These are phyloP conservation scores for Pseudocercospora pini-densiflorae DNA, from an alignment of 2,329 filamentous ascomycete genomes.

Conservation along the genomic window DNA sequence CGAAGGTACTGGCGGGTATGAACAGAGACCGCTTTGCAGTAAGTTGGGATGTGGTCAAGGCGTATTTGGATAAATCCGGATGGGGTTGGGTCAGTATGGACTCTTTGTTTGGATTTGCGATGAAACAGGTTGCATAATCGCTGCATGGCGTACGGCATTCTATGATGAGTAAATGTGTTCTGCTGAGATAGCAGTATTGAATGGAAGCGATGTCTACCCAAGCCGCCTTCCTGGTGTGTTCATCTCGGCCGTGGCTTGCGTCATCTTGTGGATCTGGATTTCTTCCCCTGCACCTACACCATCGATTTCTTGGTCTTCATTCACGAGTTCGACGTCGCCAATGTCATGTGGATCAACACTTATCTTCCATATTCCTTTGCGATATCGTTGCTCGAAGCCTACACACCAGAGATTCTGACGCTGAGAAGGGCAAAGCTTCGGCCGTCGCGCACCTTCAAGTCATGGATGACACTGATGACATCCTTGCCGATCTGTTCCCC, in stretches of 20 bases:
- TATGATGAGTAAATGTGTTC: not conserved
- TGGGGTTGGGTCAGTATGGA: slow-evolving; percentile 54
- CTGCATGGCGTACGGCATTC: not conserved
- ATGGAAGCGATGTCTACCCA: not conserved
- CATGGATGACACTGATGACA: too few relatives aligned
- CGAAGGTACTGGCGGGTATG: slow-evolving; percentile 72
- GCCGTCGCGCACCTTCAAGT: too few relatives aligned
- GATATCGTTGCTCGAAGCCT: too few relatives aligned
- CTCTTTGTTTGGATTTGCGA: slow-evolving; percentile 51
- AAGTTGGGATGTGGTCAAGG: slow-evolving; percentile 75
- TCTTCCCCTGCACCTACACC: not conserved
- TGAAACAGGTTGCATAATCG: slow-evolving; percentile 33
- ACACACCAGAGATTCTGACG: too few relatives aligned
- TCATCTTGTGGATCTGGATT: not conserved
- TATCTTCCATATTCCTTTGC: too few relatives aligned
- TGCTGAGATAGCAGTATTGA: not conserved
- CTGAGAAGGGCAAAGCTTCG: too few relatives aligned
- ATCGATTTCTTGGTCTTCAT: not conserved
- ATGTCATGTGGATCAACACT: too few relatives aligned
- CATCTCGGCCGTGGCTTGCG: not conserved
- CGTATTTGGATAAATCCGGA: slow-evolving; percentile 43
- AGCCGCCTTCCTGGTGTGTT: not conserved
- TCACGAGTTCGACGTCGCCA: too few relatives aligned
- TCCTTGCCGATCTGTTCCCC: too few relatives aligned
- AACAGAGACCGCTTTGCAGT: slow-evolving; percentile 81